These are phyloP conservation scores for Euphorbia lathyris DNA, from an alignment of 345 rosid species.

Conservation along the genomic window DNA sequence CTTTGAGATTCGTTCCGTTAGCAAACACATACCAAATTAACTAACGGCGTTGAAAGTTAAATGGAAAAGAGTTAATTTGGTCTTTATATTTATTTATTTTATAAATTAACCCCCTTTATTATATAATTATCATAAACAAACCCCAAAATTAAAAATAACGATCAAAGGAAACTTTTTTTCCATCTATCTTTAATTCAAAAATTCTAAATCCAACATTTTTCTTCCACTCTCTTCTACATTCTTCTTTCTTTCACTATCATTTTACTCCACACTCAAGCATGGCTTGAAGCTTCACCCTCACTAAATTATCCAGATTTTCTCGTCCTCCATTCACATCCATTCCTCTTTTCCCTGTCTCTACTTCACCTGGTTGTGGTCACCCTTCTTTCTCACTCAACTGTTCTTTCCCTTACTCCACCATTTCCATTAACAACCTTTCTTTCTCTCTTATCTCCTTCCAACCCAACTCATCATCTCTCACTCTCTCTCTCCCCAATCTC, in stretches of 20 bases:
- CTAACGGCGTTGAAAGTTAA: too few relatives aligned
- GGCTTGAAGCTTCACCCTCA: constrained; percentile 26
- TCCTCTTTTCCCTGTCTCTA: constrained; percentile 68
- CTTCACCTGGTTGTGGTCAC: constrained; percentile 71
- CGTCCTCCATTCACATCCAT: constrained; percentile 71
- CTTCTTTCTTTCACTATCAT: background rate
- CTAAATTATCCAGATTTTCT: constrained; percentile 16
- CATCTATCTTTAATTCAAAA: too few relatives aligned
- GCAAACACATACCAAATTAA: too few relatives aligned
- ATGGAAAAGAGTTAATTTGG: too few relatives aligned
- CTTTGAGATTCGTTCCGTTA: too few relatives aligned
- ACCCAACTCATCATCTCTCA: constrained; percentile 46
- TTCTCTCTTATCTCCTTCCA: constrained; percentile 51
- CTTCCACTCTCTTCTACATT: background rate
- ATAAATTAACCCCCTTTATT: too few relatives aligned
- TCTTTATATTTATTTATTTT: too few relatives aligned
- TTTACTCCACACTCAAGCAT: constrained; percentile 5
- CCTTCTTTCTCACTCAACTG: too few relatives aligned
- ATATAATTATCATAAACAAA: too few relatives aligned
- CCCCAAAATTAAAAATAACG: too few relatives aligned
- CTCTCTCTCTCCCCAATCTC: constrained; percentile 40
- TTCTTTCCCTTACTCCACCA: constrained; percentile 50
- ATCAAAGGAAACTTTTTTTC: constrained; percentile 17
- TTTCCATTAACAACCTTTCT: constrained; percentile 61
- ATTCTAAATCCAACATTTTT: too few relatives aligned